These are phyloP conservation scores for Phytophthora meadii DNA, from an alignment of 352 stramenopile genomes.

Conservation along the genomic window DNA sequence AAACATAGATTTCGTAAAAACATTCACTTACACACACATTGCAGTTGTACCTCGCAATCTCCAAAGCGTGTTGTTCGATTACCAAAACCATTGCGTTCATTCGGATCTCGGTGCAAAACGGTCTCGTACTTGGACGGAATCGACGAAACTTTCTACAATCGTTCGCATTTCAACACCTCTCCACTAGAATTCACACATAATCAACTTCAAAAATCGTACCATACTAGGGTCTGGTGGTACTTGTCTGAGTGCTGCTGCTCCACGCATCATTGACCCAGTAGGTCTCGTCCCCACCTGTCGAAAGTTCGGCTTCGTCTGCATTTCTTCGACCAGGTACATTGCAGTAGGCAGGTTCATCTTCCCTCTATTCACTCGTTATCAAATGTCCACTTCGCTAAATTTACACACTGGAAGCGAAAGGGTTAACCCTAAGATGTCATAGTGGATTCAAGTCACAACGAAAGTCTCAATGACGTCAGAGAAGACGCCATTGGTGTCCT, in stretches of 20 bases:
- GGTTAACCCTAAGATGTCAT: too few relatives aligned
- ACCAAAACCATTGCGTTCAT: slow-evolving; percentile 73
- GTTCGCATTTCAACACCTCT: neutral
- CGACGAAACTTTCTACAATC: slow-evolving; percentile 58
- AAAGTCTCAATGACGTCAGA: slow-evolving; percentile 11
- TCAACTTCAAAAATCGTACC: slow-evolving; percentile 7
- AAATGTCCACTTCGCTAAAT: slow-evolving; percentile 18
- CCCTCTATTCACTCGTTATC: neutral
- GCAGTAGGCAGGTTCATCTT: slow-evolving; percentile 28
- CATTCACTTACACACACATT: neutral
- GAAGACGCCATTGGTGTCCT: slow-evolving; percentile 54
- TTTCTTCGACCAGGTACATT: slow-evolving; percentile 24
- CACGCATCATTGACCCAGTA: slow-evolving; percentile 40
- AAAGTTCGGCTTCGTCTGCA: slow-evolving; percentile 54
- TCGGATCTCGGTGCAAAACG: slow-evolving; percentile 62
- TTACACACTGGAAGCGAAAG: neutral
- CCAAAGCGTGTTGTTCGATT: slow-evolving; percentile 73
- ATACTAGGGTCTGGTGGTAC: slow-evolving; percentile 22
- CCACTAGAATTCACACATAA: neutral
- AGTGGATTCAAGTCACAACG: slow-evolving; percentile 1
- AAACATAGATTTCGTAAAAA: neutral
- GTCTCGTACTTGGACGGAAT: slow-evolving; percentile 87
- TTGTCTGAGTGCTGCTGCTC: slow-evolving; percentile 27
- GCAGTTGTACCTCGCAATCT: slow-evolving; percentile 48
- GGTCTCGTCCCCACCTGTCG: slow-evolving; percentile 66